phyloP scores from a whole-genome alignment of 1,139 yeast genomes.

The Nakaseomyces bracarensis region DNA sequence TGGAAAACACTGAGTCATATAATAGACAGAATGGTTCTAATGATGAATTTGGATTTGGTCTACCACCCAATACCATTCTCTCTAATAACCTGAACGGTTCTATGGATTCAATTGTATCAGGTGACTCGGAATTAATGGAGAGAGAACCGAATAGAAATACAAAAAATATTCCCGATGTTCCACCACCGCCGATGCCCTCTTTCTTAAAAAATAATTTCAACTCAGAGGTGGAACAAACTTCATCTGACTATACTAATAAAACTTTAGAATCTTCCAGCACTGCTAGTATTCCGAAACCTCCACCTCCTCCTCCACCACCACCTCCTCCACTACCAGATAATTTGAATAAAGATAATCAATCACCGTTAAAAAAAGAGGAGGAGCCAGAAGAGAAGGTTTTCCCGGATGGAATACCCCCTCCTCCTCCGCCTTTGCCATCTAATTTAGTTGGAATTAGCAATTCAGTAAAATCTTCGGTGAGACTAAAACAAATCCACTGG shows the following conservation, averaged over 20 bases:
- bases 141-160: background rate
- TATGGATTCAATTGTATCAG: background rate
- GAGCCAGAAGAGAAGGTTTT: background rate
- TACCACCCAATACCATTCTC: background rate
- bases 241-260: background rate
- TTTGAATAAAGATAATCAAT: background rate
- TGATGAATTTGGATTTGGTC: background rate
- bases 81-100: background rate
- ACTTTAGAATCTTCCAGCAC: background rate
- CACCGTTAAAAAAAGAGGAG: background rate
- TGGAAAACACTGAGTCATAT: background rate
- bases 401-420: too few species aligned
- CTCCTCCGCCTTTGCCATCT: constrained; percentile 29
- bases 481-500: constrained; percentile 93
- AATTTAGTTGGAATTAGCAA: constrained; percentile 11
- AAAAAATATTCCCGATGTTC: background rate
- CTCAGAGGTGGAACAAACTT: background rate
- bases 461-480: constrained; percentile 30
- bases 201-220: constrained; percentile 6
- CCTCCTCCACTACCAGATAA: constrained; percentile 26
- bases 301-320: constrained; percentile 18
- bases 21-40: background rate
- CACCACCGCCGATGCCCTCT: constrained; percentile 13
- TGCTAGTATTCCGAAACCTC: constrained; percentile 12
- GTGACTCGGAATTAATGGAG: background rate